Base-by-base conservation (phyloP, 2,329 filamentous ascomycete species). In the Pseudonectria foliicola region DNA sequence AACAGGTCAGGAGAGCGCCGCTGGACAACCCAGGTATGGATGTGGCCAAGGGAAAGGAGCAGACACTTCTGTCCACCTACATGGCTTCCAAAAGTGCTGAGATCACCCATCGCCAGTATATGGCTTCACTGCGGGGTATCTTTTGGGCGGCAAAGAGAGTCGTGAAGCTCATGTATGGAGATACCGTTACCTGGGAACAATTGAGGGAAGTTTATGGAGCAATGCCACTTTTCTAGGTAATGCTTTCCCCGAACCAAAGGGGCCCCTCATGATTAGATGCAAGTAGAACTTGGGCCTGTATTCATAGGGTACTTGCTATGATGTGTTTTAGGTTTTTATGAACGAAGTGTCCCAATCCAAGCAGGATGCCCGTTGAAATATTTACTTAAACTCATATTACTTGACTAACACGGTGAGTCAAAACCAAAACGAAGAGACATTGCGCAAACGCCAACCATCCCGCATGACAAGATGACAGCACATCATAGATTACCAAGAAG, bases 141-240 rank as follows among this genome's bases (percentile, higher is more conserved):
- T 37, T 53, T 12, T 52, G 13, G 26, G 46, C 31, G 35, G 46
- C 39, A 1, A 42, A 36, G 29, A 34, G 34, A 29, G 26, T 51
- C 2, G 47, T 44, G 21, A 35, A 43, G 40, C 37, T 50, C 12
- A 43, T 52, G 0, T 52, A 49, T 13, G 44, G 42, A 27, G 13
- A 47, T 0, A 32, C 11, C 26, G 24, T 53, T 16, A 48, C 39
- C 31, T 54, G 47, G 47, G 43, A 49, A 23, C 50, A 52, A 27
- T 29, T 54, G 25, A 49, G 25, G 18, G 42, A 48, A 23, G 39
- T 50, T 18, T 44, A 48, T 27, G 47, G 45, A 3, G 29, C 23
- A 10, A 44, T 46, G 37, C 35, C 34, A 8, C 39, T 48, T 26
- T 38, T 26, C 26, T 43, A 43, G 35, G n/a, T n/a, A n/a, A n/a